These are phyloP conservation scores for Tetracladium setigerum DNA, from an alignment of 495 filamentous ascomycete species.

Conservation along the genomic window DNA sequence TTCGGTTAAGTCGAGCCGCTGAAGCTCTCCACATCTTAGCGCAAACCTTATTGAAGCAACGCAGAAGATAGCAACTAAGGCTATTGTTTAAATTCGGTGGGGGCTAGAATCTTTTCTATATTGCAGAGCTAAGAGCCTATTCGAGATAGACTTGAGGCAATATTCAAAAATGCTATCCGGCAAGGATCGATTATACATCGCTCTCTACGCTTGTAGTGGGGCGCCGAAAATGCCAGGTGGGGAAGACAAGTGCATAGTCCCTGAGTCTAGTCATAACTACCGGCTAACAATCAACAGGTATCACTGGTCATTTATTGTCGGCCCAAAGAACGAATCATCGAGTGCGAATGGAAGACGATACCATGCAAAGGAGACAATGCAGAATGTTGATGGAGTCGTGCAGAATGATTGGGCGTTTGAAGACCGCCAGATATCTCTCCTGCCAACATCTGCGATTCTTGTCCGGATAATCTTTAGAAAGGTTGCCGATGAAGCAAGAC, in stretches of 20 bases:
- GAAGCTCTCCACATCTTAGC: too few species aligned
- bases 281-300: conserved; percentile 13
- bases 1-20: too few species aligned
- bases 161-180: conserved; percentile 4
- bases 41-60: too few species aligned
- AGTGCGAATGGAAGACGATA: conserved; percentile 23
- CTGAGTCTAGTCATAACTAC: neutral
- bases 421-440: conserved; percentile 21
- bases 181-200: conserved; percentile 14
- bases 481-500: conserved; percentile 24
- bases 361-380: conserved; percentile 25
- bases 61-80: too few species aligned
- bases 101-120: too few species aligned
- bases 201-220: conserved; percentile 12
- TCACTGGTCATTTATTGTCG: conserved; percentile 35
- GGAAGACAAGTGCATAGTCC: conserved; percentile 12
- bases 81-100: too few species aligned
- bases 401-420: conserved; percentile 28
- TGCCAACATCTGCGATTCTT: conserved; percentile 29
- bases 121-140: too few species aligned
- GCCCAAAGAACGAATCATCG: conserved; percentile 28
- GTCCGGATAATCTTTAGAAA: conserved; percentile 39
- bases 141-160: too few species aligned
- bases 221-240: conserved; percentile 9
- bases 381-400: neutral